A percentile compares a stretch with the other conserved stretches of the same genome.
Evolutionary conservation across 2,329 filamentous ascomycete genomes (phyloP).

Genomic region (Pseudogymnoascus destructans): DNA sequence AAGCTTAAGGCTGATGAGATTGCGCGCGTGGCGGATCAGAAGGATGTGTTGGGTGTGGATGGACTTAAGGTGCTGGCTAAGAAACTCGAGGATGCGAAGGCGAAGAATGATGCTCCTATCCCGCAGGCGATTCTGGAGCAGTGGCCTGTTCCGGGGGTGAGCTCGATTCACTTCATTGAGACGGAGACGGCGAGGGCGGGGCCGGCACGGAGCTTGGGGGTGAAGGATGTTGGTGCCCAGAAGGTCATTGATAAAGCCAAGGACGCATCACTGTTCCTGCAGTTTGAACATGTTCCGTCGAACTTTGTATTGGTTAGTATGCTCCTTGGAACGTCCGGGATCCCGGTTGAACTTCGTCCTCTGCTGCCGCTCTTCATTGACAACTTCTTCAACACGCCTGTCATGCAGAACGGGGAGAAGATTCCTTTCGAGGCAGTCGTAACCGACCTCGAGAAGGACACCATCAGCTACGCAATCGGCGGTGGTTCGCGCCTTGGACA

Average conservation of each 20-base stretch:
- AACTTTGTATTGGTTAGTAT: slow-evolving; percentile 83
- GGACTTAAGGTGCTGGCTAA: slow-evolving; percentile 64
- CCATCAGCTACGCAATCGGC: slow-evolving; percentile 67
- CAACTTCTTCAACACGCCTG: slow-evolving; percentile 89
- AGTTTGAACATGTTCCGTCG: slow-evolving; percentile 88
- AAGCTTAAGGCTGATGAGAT: slow-evolving; percentile 75
- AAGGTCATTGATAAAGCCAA: slow-evolving; percentile 58
- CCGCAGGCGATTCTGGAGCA: slow-evolving; percentile 67
- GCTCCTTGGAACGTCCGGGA: slow-evolving; percentile 61
- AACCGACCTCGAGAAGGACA: slow-evolving; percentile 80
- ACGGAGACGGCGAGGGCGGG: slow-evolving; percentile 77
- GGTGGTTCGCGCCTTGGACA: slow-evolving; percentile 58
- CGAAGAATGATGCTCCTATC: slow-evolving; percentile 78
- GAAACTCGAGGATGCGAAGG: slow-evolving; percentile 70
- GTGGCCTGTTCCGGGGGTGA: slow-evolving; percentile 71
- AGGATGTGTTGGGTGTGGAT: slow-evolving; percentile 65
- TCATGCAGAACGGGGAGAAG: slow-evolving; percentile 59
- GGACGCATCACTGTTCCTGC: slow-evolving; percentile 65
- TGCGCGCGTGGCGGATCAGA: slow-evolving; percentile 63
- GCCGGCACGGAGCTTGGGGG: slow-evolving; percentile 57
- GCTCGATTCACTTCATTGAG: slow-evolving; percentile 90
- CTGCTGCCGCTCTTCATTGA: slow-evolving; percentile 73
- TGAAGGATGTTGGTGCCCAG: slow-evolving; percentile 57
- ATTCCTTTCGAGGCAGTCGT: slow-evolving; percentile 88
- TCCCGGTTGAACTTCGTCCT: slow-evolving; percentile 75